These are phyloP conservation scores for Alternaria sp. DNA, from an alignment of 2,329 filamentous ascomycete genomes.

Conservation along the genomic window DNA sequence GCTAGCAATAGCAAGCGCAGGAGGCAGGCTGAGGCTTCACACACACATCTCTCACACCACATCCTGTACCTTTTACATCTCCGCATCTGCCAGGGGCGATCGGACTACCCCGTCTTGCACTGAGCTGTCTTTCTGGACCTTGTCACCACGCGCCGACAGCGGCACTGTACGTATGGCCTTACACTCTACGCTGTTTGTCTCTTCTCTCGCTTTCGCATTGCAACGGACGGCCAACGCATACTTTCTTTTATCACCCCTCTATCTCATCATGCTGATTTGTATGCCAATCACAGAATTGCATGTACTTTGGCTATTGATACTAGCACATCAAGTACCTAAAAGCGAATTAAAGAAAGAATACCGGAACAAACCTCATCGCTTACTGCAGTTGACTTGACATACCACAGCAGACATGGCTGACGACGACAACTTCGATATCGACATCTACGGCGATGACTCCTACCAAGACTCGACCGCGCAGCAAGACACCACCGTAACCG, in stretches of 20 bases:
- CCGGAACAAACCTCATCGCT: slow-evolving; percentile 30
- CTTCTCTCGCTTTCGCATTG: slow-evolving; percentile 14
- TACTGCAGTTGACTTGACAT: slow-evolving; percentile 32
- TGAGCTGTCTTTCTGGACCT: slow-evolving; percentile 43
- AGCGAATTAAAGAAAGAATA: slow-evolving; percentile 46
- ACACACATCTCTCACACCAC: slow-evolving; percentile 34
- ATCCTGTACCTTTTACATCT: slow-evolving; percentile 45
- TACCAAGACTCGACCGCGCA: slow-evolving; percentile 35
- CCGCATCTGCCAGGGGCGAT: slow-evolving; percentile 51
- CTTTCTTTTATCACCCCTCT: slow-evolving; percentile 18
- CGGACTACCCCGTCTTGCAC: slow-evolving; percentile 40
- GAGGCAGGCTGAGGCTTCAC: slow-evolving; percentile 37
- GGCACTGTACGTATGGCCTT: slow-evolving; percentile 51
- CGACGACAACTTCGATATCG: slow-evolving; percentile 74
- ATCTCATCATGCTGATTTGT: slow-evolving; percentile 46
- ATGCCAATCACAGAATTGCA: slow-evolving; percentile 42
- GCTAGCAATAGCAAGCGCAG: slow-evolving; percentile 30
- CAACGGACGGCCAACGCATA: slow-evolving; percentile 16
- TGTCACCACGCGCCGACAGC: slow-evolving; percentile 38
- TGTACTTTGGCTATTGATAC: slow-evolving; percentile 47
- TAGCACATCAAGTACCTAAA: slow-evolving; percentile 47
- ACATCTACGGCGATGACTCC: slow-evolving; percentile 69
- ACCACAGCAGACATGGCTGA: slow-evolving; percentile 55
- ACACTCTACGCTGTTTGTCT: slow-evolving; percentile 32
- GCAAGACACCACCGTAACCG: slow-evolving; percentile 33